phyloP scores from a whole-genome alignment of 2,329 filamentous ascomycete species.

The Apiospora kogelbergensis region DNA sequence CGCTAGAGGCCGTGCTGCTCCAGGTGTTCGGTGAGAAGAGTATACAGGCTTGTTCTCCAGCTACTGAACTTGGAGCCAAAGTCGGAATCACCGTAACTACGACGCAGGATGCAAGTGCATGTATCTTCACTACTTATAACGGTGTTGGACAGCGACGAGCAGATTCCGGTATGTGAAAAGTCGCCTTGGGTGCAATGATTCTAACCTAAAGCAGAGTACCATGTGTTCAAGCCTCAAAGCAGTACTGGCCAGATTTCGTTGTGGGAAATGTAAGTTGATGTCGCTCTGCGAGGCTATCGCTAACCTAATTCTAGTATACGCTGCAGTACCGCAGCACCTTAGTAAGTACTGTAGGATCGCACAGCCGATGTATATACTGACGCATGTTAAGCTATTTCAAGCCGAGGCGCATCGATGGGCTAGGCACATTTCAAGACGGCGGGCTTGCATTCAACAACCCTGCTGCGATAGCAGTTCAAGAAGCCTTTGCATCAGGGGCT shows the following conservation, averaged over 20 bases:
- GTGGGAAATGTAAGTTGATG: constrained; percentile 7
- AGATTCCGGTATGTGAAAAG: constrained; percentile 9
- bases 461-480: neutral
- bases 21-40: constrained; percentile 14
- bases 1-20: neutral
- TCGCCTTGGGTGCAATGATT: neutral
- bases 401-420: neutral
- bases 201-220: constrained; percentile 9
- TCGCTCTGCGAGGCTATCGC: constrained; percentile 1
- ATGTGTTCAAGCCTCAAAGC: neutral
- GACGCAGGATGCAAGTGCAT: constrained; percentile 20
- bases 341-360: constrained; percentile 4
- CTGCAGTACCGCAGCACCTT: constrained; percentile 9
- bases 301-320: neutral
- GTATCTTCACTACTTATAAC: constrained; percentile 25
- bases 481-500: neutral
- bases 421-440: constrained; percentile 9
- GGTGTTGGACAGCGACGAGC: constrained; percentile 10
- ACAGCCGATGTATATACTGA: constrained; percentile 2
- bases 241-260: constrained; percentile 1
- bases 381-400: constrained; percentile 9
- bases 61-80: constrained; percentile 19
- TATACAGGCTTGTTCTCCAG: constrained; percentile 17
- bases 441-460: constrained; percentile 10
- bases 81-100: constrained; percentile 22